These are phyloP conservation scores for Plantago ovata DNA, from an alignment of 257 asterid genomes.

Conservation along the genomic window DNA sequence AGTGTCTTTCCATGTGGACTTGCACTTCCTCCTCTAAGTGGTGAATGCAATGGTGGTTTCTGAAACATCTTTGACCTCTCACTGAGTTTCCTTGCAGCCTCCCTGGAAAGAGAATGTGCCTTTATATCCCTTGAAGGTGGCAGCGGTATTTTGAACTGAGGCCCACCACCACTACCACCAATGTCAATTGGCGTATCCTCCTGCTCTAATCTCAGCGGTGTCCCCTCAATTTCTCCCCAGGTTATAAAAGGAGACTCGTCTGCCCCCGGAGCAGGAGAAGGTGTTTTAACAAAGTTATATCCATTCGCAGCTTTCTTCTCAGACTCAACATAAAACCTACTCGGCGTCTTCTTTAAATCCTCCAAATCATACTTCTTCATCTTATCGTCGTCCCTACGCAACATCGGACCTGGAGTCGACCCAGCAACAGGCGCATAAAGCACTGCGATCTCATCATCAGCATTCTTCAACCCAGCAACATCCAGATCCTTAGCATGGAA, in stretches of 20 bases:
- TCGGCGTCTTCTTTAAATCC: constrained; percentile 78
- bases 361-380: constrained; percentile 81
- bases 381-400: constrained; percentile 57
- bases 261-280: constrained; percentile 93
- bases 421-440: constrained; percentile 74
- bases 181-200: constrained; percentile 94
- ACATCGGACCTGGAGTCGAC: constrained; percentile 58
- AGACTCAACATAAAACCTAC: constrained; percentile 61
- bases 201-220: constrained; percentile 81
- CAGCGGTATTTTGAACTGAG: constrained; percentile 79
- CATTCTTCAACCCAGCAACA: constrained; percentile 31
- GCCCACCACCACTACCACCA: constrained; percentile 83
- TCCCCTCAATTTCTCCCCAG: constrained; percentile 99
- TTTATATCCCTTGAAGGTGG: constrained; percentile 86
- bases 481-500: constrained; percentile 66
- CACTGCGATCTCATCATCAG: constrained; percentile 54
- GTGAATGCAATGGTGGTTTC: constrained; percentile 91
- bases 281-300: constrained; percentile 81
- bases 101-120: constrained; percentile 89
- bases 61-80: constrained; percentile 88
- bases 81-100: constrained; percentile 79
- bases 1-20: constrained; percentile 60
- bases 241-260: constrained; percentile 89
- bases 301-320: constrained; percentile 86
- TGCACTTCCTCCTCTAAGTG: constrained; percentile 88